phyloP scores from a whole-genome alignment of 1,139 yeast genomes.

The Hemisphaericaspora lyxosophila region DNA sequence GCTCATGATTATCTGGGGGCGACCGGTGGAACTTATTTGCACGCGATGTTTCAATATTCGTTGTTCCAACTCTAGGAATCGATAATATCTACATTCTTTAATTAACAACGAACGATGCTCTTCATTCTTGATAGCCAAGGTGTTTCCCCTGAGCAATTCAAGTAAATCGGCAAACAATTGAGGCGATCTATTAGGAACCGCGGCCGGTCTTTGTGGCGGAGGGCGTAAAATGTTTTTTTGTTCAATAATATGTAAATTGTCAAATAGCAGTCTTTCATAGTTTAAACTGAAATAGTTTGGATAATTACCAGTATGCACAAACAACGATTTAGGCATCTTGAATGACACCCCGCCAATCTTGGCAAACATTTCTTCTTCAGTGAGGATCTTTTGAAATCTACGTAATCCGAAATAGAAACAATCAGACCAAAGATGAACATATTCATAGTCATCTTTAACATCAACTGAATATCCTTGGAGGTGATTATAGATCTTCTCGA shows the following conservation, averaged over 20 bases:
- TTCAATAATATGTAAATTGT: constrained; percentile 41
- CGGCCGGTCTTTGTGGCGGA: constrained; percentile 67
- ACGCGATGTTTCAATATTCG: constrained; percentile 55
- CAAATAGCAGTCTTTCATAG: constrained; percentile 47
- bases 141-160: constrained; percentile 55
- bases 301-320: constrained; percentile 59
- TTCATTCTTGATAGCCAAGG: constrained; percentile 46
- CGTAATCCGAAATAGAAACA: constrained; percentile 70
- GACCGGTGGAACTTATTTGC: constrained; percentile 29
- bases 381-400: constrained; percentile 50
- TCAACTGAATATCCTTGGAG: constrained; percentile 74
- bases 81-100: constrained; percentile 73
- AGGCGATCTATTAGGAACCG: constrained; percentile 54
- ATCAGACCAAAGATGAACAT: constrained; percentile 66
- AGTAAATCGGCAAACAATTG: constrained; percentile 60
- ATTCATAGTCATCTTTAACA: constrained; percentile 58
- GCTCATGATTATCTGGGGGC: constrained; percentile 59
- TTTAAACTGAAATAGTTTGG: constrained; percentile 78
- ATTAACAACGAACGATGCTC: constrained; percentile 57
- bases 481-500: constrained; percentile 65
- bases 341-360: constrained; percentile 63
- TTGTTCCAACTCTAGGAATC: constrained; percentile 76
- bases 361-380: constrained; percentile 56
- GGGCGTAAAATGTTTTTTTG: constrained; percentile 59
- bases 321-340: constrained; percentile 54